These are phyloP conservation scores for Cordia subcordata DNA, from an alignment of 257 asterid species.

Conservation along the genomic window DNA sequence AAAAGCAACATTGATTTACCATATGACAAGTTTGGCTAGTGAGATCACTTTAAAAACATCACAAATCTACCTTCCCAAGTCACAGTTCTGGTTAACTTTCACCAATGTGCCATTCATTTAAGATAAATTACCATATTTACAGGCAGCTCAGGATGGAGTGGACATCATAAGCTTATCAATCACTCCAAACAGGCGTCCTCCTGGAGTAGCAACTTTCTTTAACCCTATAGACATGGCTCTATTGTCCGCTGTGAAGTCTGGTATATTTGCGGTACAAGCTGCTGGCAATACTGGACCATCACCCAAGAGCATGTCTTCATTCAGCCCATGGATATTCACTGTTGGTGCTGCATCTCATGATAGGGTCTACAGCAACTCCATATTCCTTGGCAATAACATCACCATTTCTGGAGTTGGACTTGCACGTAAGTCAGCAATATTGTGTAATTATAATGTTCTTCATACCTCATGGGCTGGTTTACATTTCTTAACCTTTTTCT, in stretches of 20 bases:
- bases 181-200: slow-evolving; percentile 98
- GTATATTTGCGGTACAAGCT: slow-evolving; percentile 93
- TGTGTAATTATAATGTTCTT: not conserved
- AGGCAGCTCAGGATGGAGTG: slow-evolving; percentile 98
- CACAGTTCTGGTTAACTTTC: not conserved
- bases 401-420: slow-evolving; percentile 94
- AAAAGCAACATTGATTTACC: too few species aligned
- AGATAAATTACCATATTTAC: slow-evolving; percentile 8
- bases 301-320: slow-evolving; percentile 84
- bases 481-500: not conserved
- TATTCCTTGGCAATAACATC: slow-evolving; percentile 76
- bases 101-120: too few species aligned
- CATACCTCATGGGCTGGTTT: not conserved
- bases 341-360: slow-evolving; percentile 97
- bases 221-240: slow-evolving; percentile 99
- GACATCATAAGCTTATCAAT: slow-evolving; percentile 89
- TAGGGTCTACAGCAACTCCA: slow-evolving; percentile 73
- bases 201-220: slow-evolving; percentile 94
- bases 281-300: slow-evolving; percentile 99
- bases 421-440: slow-evolving; percentile 65
- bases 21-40: too few species aligned
- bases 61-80: not conserved
- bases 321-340: slow-evolving; percentile 95
- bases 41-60: too few species aligned
- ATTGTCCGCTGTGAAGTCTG: slow-evolving; percentile 75